Evolutionary conservation across 805 yeast genomes (phyloP).

Genomic region (Candida nonsorbophila): DNA sequence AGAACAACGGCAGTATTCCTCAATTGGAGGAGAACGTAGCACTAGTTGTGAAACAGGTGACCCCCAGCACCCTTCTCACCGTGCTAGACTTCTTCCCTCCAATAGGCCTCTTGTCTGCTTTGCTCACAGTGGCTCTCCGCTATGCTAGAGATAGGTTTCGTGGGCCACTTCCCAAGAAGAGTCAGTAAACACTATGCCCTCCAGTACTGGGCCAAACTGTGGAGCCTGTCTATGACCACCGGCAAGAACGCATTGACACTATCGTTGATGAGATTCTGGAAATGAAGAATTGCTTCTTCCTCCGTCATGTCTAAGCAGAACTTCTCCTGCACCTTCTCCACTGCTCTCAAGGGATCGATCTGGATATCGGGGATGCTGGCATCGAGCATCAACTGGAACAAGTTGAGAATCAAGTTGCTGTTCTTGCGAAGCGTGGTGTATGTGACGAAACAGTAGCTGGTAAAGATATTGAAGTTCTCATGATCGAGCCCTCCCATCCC

Average conservation of each 20-base stretch:
- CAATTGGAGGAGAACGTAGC: constrained; percentile 18
- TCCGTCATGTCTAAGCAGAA: constrained; percentile 91
- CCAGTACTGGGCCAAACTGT: constrained; percentile 97
- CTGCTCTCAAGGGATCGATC: constrained; percentile 79
- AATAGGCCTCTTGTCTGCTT: constrained; percentile 17
- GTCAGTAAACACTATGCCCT: constrained; percentile 66
- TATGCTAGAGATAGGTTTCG: constrained; percentile 15
- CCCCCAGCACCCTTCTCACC: constrained; percentile 17
- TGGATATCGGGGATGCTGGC: constrained; percentile 89
- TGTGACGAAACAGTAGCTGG: constrained; percentile 91
- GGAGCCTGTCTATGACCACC: constrained; percentile 90
- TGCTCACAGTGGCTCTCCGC: constrained; percentile 15
- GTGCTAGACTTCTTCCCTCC: constrained; percentile 22
- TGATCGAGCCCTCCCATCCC: constrained; percentile 95
- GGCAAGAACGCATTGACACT: constrained; percentile 93
- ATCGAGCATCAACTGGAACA: constrained; percentile 90
- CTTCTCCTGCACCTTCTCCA: constrained; percentile 88
- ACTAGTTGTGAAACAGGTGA: constrained; percentile 16
- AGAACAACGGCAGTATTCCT: constrained; percentile 43
- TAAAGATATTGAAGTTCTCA: constrained; percentile 78
- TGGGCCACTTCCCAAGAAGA: constrained; percentile 7
- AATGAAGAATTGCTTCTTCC: constrained; percentile 91
- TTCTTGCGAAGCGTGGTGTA: constrained; percentile 86
- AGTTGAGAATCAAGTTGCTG: constrained; percentile 81
- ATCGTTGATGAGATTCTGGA: constrained; percentile 89